Conservation (phyloP, 768 basidiomycete genomes). For the Xerocomus potaroensis region DNA sequence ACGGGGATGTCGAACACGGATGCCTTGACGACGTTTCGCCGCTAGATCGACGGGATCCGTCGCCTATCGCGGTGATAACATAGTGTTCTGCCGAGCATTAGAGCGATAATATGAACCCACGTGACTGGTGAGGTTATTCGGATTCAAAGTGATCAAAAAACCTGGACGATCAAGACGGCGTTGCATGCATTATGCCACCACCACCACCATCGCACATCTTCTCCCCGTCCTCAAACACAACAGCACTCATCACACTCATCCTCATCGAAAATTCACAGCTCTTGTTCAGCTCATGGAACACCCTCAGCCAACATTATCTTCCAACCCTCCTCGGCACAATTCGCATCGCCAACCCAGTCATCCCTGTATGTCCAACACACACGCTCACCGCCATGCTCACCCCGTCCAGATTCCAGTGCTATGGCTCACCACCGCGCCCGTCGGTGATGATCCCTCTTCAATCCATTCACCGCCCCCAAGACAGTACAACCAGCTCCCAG, state of each 20-base stretch:
- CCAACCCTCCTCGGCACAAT: conserved; percentile 40
- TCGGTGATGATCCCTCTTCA: conserved; percentile 24
- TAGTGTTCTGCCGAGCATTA: too few species aligned
- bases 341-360: conserved; percentile 34
- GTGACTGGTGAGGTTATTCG: too few species aligned
- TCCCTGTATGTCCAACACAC: conserved; percentile 31
- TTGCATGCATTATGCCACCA: conserved; percentile 4
- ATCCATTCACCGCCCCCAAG: conserved; percentile 29
- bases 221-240: conserved; percentile 11
- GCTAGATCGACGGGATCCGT: too few species aligned
- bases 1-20: too few species aligned
- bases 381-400: conserved; percentile 2
- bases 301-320: conserved; percentile 46
- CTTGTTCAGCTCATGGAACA: conserved; percentile 43
- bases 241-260: conserved; percentile 36
- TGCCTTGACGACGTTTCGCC: too few species aligned
- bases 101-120: too few species aligned
- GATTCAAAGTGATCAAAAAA: not conserved
- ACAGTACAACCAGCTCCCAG: conserved; percentile 39
- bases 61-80: too few species aligned
- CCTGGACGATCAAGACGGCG: not conserved
- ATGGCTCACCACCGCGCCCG: conserved; percentile 44
- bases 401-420: conserved; percentile 33
- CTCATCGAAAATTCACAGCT: conserved; percentile 54
- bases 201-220: too few species aligned